These are phyloP conservation scores for Solanum chiquidenum DNA, from an alignment of 257 asterid genomes.

Conservation along the genomic window DNA sequence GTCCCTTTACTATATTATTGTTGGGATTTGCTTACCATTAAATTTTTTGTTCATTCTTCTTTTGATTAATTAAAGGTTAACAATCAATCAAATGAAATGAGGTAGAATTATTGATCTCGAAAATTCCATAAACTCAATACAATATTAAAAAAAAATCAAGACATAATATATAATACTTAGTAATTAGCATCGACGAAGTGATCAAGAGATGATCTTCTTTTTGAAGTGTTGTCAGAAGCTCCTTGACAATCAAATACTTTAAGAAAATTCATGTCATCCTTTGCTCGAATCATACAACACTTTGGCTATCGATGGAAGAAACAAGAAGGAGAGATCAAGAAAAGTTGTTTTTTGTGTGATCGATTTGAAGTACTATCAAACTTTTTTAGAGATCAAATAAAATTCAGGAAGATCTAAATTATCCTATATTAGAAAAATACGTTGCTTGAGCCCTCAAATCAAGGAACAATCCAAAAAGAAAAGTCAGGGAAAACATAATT, in stretches of 20 bases:
- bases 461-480: neutral
- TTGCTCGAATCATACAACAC: neutral
- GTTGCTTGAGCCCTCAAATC: neutral
- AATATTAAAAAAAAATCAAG: neutral
- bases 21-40: neutral
- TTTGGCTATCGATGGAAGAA: neutral
- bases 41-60: neutral
- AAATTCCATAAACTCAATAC: neutral
- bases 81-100: neutral
- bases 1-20: constrained; percentile 4
- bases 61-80: neutral
- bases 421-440: neutral
- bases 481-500: neutral
- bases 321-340: neutral
- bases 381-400: neutral
- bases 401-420: neutral
- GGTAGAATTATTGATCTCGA: neutral
- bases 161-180: neutral
- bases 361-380: neutral
- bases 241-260: no score
- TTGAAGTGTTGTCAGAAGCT: no score
- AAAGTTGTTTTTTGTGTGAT: neutral
- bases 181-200: neutral
- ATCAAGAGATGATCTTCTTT: neutral
- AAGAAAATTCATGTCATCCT: neutral